Evolutionary conservation across 805 yeast genomes (phyloP).

Genomic region (Starmerella tilneyi): DNA sequence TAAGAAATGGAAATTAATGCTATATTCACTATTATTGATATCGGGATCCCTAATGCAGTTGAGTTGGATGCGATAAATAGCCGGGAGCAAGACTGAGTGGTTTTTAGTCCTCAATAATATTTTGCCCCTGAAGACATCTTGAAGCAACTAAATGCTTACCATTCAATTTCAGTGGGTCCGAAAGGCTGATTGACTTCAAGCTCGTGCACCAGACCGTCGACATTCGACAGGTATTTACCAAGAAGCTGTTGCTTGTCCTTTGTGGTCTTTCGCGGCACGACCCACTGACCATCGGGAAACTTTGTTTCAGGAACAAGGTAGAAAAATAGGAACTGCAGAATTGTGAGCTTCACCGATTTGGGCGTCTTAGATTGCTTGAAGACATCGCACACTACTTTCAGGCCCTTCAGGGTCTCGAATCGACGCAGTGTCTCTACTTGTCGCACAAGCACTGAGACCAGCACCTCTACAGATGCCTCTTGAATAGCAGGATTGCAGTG

Average conservation of each 20-base stretch:
- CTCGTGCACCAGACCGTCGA: conserved; percentile 40
- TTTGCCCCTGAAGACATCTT: too few relatives aligned
- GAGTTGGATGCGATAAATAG: too few relatives aligned
- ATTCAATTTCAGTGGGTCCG: conserved; percentile 40
- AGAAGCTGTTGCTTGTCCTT: conserved; percentile 39
- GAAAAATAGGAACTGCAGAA: conserved; percentile 59
- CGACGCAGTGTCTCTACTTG: conserved; percentile 46
- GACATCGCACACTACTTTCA: conserved; percentile 41
- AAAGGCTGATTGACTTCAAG: conserved; percentile 40
- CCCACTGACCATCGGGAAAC: conserved; percentile 23
- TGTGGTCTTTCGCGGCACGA: conserved; percentile 33
- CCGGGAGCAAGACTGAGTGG: too few relatives aligned
- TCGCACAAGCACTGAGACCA: conserved; percentile 50
- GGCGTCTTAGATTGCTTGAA: conserved; percentile 35
- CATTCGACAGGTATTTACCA: conserved; percentile 38
- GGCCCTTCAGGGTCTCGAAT: conserved; percentile 51
- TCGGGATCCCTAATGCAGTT: too few relatives aligned
- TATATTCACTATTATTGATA: too few relatives aligned
- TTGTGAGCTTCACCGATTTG: conserved; percentile 50
- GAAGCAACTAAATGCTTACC: conserved; percentile 30
- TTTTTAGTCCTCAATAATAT: too few relatives aligned
- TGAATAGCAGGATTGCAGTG: conserved; percentile 26
- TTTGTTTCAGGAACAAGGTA: conserved; percentile 53
- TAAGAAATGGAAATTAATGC: too few relatives aligned
- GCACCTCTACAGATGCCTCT: conserved; percentile 40